A percentile compares a stretch with the other conserved stretches of the same genome.
phyloP scores from a whole-genome alignment of 306 rosid genomes.

The Chamaecrista fasciculata region DNA sequence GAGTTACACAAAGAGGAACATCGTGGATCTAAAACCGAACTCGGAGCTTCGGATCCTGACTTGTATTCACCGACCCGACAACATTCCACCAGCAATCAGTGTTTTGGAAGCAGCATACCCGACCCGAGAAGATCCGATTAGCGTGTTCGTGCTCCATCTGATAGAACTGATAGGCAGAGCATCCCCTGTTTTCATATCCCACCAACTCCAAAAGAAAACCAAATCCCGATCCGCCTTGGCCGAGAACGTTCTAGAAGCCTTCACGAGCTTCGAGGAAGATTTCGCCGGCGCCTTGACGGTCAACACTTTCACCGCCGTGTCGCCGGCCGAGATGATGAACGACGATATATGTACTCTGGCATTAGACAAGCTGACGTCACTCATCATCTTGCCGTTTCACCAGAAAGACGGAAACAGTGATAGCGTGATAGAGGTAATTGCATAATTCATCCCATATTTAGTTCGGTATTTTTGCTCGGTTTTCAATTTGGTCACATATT shows the following conservation, averaged over 20 bases:
- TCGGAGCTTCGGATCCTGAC: slow-evolving; percentile 50
- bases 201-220: slow-evolving; percentile 41
- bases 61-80: slow-evolving; percentile 43
- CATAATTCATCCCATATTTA: no score
- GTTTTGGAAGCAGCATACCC: slow-evolving; percentile 56
- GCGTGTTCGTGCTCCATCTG: slow-evolving; percentile 52
- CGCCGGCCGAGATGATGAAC: slow-evolving; percentile 57
- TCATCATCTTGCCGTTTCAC: slow-evolving; percentile 68
- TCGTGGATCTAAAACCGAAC: slow-evolving; percentile 30
- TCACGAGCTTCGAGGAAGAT: slow-evolving; percentile 40
- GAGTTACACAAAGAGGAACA: slow-evolving; percentile 48
- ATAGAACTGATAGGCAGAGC: slow-evolving; percentile 61
- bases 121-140: slow-evolving; percentile 40
- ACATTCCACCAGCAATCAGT: slow-evolving; percentile 47
- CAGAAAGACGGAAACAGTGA: no score
- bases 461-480: no score
- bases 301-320: slow-evolving; percentile 54
- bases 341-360: slow-evolving; percentile 70
- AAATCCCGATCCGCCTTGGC: slow-evolving; percentile 22
- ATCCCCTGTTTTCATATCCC: slow-evolving; percentile 57
- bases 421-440: no score
- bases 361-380: slow-evolving; percentile 49
- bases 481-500: no score
- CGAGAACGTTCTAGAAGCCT: slow-evolving; percentile 36
- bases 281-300: slow-evolving; percentile 17